These are phyloP conservation scores for Mortierella alpina DNA, from an alignment of 192 early-diverging fungal species.

Conservation along the genomic window DNA sequence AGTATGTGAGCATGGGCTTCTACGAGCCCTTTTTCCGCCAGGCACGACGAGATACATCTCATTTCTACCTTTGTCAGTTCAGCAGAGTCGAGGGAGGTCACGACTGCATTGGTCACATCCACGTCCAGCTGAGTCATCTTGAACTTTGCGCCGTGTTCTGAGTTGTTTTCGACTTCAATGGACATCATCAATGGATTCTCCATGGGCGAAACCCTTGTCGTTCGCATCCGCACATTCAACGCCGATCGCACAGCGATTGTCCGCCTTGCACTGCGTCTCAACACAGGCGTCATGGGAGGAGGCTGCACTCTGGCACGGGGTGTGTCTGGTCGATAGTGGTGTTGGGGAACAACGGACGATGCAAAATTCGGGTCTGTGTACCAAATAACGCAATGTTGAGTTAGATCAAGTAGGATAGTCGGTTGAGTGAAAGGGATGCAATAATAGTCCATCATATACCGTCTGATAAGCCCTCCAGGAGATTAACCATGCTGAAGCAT, in stretches of 20 bases:
- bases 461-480: conserved; percentile 61
- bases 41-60: too few relatives aligned
- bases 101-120: conserved; percentile 63
- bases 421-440: background rate
- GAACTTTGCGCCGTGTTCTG: conserved; percentile 63
- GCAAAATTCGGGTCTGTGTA: conserved; percentile 27
- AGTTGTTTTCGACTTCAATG: conserved; percentile 69
- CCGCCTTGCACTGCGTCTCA: conserved; percentile 55
- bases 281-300: conserved; percentile 20
- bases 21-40: background rate
- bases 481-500: conserved; percentile 64
- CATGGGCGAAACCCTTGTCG: conserved; percentile 65
- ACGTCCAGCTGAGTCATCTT: conserved; percentile 60
- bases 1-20: background rate
- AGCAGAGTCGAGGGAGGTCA: conserved; percentile 53
- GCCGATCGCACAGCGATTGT: conserved; percentile 63
- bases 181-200: conserved; percentile 74
- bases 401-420: background rate
- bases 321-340: conserved; percentile 45
- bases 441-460: conserved; percentile 38
- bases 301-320: conserved; percentile 36
- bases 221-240: conserved; percentile 68
- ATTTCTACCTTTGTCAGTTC: conserved; percentile 55
- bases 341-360: conserved; percentile 26
- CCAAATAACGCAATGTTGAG: background rate